Evolutionary conservation across 2,329 filamentous ascomycete species (phyloP).

Genomic region (Calonectria pauciramosa): DNA sequence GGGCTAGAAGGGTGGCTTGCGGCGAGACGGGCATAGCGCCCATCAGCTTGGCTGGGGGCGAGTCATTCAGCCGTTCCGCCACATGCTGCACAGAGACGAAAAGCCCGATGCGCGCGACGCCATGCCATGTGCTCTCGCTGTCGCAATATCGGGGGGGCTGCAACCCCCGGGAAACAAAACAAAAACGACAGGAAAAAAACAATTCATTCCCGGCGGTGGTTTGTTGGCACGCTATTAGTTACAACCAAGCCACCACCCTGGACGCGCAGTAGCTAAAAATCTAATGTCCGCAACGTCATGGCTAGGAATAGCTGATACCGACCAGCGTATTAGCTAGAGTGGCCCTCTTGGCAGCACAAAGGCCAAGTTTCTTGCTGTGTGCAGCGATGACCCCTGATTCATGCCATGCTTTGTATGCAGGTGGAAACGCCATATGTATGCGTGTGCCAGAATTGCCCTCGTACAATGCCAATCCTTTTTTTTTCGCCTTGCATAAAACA

Average conservation of each 20-base stretch:
- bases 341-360: neutral
- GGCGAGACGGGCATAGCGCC: slow-evolving; percentile 1
- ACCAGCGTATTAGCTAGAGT: neutral
- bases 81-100: neutral
- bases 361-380: neutral
- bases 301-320: neutral
- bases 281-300: neutral
- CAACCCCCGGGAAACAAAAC: neutral
- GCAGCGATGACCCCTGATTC: neutral
- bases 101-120: neutral
- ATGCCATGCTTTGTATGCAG: neutral
- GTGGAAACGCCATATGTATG: neutral
- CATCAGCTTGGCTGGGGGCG: neutral
- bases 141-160: neutral
- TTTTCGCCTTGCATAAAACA: neutral
- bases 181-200: neutral
- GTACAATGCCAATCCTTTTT: neutral
- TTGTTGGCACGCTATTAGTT: neutral
- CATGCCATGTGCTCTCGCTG: neutral
- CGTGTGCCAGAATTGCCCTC: neutral
- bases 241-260: neutral
- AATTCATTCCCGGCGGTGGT: neutral
- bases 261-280: neutral
- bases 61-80: slow-evolving; percentile 10
- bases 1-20: neutral